Base-by-base conservation (phyloP, 2,329 filamentous ascomycete species). In the Colletotrichum spaethianum region DNA sequence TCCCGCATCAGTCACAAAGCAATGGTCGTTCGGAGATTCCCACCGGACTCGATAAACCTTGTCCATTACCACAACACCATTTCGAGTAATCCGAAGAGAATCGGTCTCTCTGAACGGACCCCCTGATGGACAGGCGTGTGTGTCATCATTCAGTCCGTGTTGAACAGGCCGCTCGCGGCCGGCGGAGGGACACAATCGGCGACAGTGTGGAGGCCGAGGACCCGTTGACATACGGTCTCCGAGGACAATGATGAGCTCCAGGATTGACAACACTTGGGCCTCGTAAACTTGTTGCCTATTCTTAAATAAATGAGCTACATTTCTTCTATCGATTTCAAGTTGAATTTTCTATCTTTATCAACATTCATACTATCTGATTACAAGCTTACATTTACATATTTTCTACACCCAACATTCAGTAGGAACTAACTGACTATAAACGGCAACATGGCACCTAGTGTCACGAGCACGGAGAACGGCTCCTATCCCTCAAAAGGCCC, bases 1-100 rank as follows among this genome's bases (percentile, higher is more conserved):
- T 9, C 26, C 28, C 14, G 2, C 8, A 44, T 53, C 33, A 26
- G 36, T 23, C 26, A 44, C 44, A 14, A 31, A 31, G 28, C 28
- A 16, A 33, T 28, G 38, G 16, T 18, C 1, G 20, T 28, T 33
- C 68, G 68, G 68, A 71, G 26, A 26, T 67, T 62, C 48, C 68
- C 63, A 67, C 28, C 68, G 68, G 68, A 70, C 63, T 57, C 50
- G 4, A n/a, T 11, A 5, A 23, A 48, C 38, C 53, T 42, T 33
- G 57, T 50, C 26, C 23, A 20, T 18, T 20, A 31, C 36, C 28
- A 16, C 23, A 7, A 4, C 9, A 4, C 48, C 46, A 23, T 9
- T 61, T 67, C 26, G 9, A 38, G 68, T 18, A 71, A 71, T 67
- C 56, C n/a, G 14, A 16, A 33, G 63, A 67, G 63, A 71, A 61